Evolutionary conservation across 768 basidiomycete genomes (phyloP), one percentile per base, ranked within the genome.

Genomic region (Pholiota conissans): DNA sequence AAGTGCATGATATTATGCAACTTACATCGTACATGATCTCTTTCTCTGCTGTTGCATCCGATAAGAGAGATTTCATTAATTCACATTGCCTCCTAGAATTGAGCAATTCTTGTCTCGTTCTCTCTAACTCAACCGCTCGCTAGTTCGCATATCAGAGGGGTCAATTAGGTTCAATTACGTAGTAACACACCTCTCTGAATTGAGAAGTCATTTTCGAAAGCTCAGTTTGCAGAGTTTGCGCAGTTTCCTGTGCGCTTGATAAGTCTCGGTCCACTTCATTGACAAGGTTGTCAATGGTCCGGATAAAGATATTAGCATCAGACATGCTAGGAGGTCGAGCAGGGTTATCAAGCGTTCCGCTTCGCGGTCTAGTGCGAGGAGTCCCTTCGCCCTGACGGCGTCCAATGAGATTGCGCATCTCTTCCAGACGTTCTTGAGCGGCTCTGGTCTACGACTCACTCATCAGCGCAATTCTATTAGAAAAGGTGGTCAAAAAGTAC

Each of bases 21-120:
- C 45, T 55, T 61, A 94, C 93, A 79, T 94, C 90, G 62, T 95
- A 95, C 83, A 96, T 89, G 69, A 93, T 90, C 65, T 95, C 91
- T 71, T 95, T 91, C 76, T 97, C 95, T 1, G 86, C 81, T 8
- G 88, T 90, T 29, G 85, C 83, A 65, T 95, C 90, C 16, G 81
- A 79, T 13, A 93, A 77, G 27, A 95, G 78, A 62, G 83, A 84
- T 70, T 91, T 91, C 3, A 94, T 83, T 27, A 93, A 74, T 63
- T 91, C 91, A 59, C 85, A 87, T 69, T 92, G 90, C 16, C 90
- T 82, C 61, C 82, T 87, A 16, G 83, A 72, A 61, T 82, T 85
- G 65, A 87, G 83, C 28, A 94, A 76, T 60, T 93, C 91, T 26
- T 81, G 69, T 51, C 80, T 79, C 20, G 81, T 70, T 55, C 78